These are phyloP conservation scores for Intubia oerlemansii DNA, from an alignment of 2,329 filamentous ascomycete genomes.

Conservation along the genomic window DNA sequence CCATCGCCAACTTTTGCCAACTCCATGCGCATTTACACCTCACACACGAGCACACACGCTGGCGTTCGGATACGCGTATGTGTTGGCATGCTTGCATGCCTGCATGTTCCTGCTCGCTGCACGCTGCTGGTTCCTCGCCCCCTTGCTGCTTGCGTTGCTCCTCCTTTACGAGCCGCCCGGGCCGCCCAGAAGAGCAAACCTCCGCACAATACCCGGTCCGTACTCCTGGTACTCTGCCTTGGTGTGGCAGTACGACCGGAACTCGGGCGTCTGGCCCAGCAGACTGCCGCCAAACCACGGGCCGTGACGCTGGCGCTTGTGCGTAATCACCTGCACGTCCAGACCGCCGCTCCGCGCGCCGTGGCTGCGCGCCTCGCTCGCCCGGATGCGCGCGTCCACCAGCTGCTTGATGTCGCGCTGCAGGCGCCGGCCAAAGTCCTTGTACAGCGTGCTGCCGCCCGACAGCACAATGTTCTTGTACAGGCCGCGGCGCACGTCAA, in stretches of 20 bases:
- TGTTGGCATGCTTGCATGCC: no score
- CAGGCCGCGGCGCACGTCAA: constrained; percentile 85
- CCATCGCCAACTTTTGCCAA: no score
- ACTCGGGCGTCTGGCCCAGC: constrained; percentile 92
- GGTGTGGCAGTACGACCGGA: constrained; percentile 96
- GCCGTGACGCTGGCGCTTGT: constrained; percentile 92
- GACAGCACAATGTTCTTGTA: constrained; percentile 99
- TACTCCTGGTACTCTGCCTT: constrained; percentile 88
- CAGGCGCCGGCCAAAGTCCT: constrained; percentile 88
- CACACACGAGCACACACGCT: no score
- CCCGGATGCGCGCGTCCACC: constrained; percentile 79
- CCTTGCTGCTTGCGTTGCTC: no score
- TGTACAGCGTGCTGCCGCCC: constrained; percentile 92
- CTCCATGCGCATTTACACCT: no score
- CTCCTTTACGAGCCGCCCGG: constrained; percentile 62
- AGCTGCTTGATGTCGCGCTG: constrained; percentile 95
- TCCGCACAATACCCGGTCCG: constrained; percentile 81
- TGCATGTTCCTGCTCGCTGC: no score
- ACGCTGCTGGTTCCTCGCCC: no score
- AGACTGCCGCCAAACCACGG: constrained; percentile 97
- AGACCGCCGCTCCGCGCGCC: constrained; percentile 84
- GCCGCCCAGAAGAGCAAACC: constrained; percentile 83
- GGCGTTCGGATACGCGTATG: no score
- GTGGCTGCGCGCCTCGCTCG: constrained; percentile 78
- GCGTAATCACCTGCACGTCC: constrained; percentile 91